Conservation (phyloP, 1,284 basidiomycete genomes). For the Apiotrichum domesticum region DNA sequence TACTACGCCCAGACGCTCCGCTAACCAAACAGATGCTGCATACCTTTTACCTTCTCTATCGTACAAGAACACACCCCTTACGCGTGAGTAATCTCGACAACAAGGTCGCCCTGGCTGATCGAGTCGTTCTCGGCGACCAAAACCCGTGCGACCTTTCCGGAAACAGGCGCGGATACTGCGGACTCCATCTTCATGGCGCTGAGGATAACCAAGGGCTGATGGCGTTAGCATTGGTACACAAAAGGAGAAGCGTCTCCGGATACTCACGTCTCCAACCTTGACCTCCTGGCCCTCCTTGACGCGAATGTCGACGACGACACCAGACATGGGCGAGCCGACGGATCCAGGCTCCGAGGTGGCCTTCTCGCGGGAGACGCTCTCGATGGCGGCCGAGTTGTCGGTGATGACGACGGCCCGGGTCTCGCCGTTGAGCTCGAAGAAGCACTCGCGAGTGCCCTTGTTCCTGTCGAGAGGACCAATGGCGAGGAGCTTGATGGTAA, state of each 20-base stretch:
- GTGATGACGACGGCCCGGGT: slow-evolving; percentile 88
- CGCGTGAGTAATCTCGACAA: slow-evolving; percentile 32
- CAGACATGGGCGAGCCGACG: slow-evolving; percentile 80
- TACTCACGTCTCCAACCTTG: slow-evolving; percentile 76
- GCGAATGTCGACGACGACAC: slow-evolving; percentile 90
- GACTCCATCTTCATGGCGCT: slow-evolving; percentile 73
- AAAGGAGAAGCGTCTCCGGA: slow-evolving; percentile 46
- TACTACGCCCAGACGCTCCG: no score
- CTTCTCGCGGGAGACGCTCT: slow-evolving; percentile 86
- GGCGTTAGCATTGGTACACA: not conserved
- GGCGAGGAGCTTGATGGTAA: slow-evolving; percentile 94
- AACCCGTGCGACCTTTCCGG: slow-evolving; percentile 72
- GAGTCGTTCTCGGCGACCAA: slow-evolving; percentile 63
- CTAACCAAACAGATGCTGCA: no score
- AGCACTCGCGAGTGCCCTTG: slow-evolving; percentile 88
- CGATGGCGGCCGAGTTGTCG: slow-evolving; percentile 92
- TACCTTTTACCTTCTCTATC: not conserved
- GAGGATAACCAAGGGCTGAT: not conserved
- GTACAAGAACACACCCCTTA: not conserved
- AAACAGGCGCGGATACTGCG: slow-evolving; percentile 87
- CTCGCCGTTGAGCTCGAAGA: slow-evolving; percentile 91
- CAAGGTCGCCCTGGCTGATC: slow-evolving; percentile 46
- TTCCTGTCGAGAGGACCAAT: slow-evolving; percentile 87
- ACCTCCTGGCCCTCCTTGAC: slow-evolving; percentile 96
- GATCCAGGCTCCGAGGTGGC: slow-evolving; percentile 88